Evolutionary conservation across 768 basidiomycete species (phyloP).

Genomic region (Naematelia encephala): DNA sequence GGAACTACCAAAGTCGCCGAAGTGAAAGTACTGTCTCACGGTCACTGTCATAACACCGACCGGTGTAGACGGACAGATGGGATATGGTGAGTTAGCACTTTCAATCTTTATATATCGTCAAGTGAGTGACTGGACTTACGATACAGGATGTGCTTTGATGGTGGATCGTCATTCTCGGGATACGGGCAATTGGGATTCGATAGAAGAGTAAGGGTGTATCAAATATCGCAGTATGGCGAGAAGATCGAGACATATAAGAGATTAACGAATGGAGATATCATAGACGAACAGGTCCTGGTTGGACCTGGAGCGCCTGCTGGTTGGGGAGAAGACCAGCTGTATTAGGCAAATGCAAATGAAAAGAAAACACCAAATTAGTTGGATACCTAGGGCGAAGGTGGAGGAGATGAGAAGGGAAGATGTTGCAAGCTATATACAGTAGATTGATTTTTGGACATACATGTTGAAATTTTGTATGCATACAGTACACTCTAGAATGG

Average conservation of each 20-base stretch:
- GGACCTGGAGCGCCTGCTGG: constrained; percentile 32
- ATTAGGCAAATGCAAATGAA: too few relatives aligned
- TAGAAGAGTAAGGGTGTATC: constrained; percentile 82
- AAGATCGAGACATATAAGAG: constrained; percentile 82
- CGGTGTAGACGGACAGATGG: constrained; percentile 80
- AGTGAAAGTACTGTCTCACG: constrained; percentile 84
- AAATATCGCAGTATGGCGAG: constrained; percentile 85
- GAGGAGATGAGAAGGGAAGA: too few relatives aligned
- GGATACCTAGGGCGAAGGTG: too few relatives aligned
- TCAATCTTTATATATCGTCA: too few relatives aligned
- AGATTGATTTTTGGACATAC: neutral
- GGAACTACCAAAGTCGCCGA: constrained; percentile 58
- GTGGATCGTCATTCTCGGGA: constrained; percentile 43
- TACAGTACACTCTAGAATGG: too few relatives aligned
- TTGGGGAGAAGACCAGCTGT: constrained; percentile 22
- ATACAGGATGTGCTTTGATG: constrained; percentile 43
- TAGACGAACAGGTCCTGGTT: constrained; percentile 45
- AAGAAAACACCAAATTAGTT: too few relatives aligned
- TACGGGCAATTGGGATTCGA: constrained; percentile 65
- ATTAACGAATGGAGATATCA: constrained; percentile 40
- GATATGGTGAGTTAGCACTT: constrained; percentile 85
- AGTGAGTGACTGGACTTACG: neutral
- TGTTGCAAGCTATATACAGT: too few relatives aligned
- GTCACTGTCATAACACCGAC: constrained; percentile 86
- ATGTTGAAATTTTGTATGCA: too few relatives aligned